Conservation (phyloP, 2,329 filamentous ascomycete genomes). For the Raffaelea arxii region DNA sequence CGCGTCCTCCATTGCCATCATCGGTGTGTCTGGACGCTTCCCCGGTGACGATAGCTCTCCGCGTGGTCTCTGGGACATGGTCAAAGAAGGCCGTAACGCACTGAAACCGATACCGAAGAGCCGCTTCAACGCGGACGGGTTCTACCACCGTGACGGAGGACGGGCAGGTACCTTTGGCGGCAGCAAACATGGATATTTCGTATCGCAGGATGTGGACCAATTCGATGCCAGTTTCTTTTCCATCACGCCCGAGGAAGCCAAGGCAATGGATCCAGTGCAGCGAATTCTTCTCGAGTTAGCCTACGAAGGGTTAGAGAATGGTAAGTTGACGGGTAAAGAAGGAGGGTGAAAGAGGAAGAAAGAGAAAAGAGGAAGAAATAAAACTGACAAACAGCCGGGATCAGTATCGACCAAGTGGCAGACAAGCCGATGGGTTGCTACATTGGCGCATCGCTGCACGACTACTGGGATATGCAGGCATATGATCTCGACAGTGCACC, state of each 20-base stretch:
- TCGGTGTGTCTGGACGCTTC: neutral
- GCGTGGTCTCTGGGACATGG: neutral
- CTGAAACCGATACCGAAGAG: neutral
- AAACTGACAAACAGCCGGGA: neutral
- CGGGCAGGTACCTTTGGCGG: slow-evolving; percentile 2
- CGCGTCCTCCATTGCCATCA: neutral
- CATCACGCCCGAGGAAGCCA: slow-evolving; percentile 57
- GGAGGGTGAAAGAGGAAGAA: neutral
- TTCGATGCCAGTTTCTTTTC: slow-evolving; percentile 61
- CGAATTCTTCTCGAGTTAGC: slow-evolving; percentile 51
- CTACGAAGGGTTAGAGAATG: slow-evolving; percentile 51
- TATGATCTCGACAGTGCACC: slow-evolving; percentile 14
- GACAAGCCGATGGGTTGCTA: slow-evolving; percentile 11
- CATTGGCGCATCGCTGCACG: slow-evolving; percentile 17
- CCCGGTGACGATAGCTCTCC: neutral
- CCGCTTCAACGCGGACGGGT: slow-evolving; percentile 20
- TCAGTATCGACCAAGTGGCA: neutral
- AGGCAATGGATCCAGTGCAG: slow-evolving; percentile 57
- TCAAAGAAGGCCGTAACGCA: neutral
- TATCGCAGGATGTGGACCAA: slow-evolving; percentile 2
- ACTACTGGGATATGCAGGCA: slow-evolving; percentile 14
- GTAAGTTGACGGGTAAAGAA: neutral
- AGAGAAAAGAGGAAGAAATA: neutral
- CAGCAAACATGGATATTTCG: slow-evolving; percentile 6
- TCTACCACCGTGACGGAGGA: slow-evolving; percentile 18